Conservation (phyloP, 805 yeast species). For the Kluyveromyces wickerhamii region DNA sequence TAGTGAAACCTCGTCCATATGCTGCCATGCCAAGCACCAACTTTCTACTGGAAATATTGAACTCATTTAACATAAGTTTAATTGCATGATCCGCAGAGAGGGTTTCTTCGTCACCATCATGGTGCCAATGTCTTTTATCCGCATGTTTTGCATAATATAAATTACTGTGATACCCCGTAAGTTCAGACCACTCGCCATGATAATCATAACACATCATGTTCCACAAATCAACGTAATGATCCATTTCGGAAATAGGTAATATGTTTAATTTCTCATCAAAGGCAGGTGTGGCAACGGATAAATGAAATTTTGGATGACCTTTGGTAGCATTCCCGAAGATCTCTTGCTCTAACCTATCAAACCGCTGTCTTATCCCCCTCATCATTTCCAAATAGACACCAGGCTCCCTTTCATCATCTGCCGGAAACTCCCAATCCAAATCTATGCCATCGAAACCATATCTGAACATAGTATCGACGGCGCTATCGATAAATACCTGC, state of each 20-base stretch:
- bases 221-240: slow-evolving; percentile 55
- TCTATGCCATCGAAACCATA: slow-evolving; percentile 86
- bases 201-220: slow-evolving; percentile 91
- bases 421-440: slow-evolving; percentile 92
- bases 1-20: slow-evolving; percentile 58
- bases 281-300: slow-evolving; percentile 77
- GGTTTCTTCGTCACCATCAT: slow-evolving; percentile 25
- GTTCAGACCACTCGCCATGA: slow-evolving; percentile 65
- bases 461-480: slow-evolving; percentile 38
- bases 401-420: slow-evolving; percentile 36
- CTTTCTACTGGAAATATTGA: slow-evolving; percentile 39
- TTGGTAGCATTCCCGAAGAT: slow-evolving; percentile 12
- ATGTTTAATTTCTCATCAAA: slow-evolving; percentile 37
- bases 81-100: slow-evolving; percentile 46
- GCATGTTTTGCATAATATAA: slow-evolving; percentile 30
- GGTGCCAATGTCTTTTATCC: slow-evolving; percentile 8
- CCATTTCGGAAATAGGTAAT: slow-evolving; percentile 47
- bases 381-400: slow-evolving; percentile 38
- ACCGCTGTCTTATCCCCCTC: slow-evolving; percentile 30
- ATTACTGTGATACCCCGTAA: slow-evolving; percentile 64
- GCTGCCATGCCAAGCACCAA: slow-evolving; percentile 79
- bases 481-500: slow-evolving; percentile 41
- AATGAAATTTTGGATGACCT: slow-evolving; percentile 29
- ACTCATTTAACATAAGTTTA: slow-evolving; percentile 32
- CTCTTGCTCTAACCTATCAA: slow-evolving; percentile 34